Percentiles rank a stretch among this genome's conserved stretches.
phyloP scores from a whole-genome alignment of 352 stramenopile genomes.

The Bremia lactucae region DNA sequence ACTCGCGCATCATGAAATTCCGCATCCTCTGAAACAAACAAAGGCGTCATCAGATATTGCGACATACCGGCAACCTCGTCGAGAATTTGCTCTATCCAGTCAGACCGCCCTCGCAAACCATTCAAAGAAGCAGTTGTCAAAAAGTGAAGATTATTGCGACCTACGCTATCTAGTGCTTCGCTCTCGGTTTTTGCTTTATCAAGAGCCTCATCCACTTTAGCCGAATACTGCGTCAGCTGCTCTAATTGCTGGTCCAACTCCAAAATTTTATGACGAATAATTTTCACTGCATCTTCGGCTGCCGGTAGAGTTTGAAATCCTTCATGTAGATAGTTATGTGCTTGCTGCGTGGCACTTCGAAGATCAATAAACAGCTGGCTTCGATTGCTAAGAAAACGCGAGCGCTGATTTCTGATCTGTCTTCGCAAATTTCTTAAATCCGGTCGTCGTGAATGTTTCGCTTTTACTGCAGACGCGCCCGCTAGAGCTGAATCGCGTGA shows the following conservation, averaged over 20 bases:
- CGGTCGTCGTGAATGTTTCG: conserved; percentile 45
- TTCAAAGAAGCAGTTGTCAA: conserved; percentile 24
- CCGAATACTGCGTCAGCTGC: conserved; percentile 41
- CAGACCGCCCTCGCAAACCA: conserved; percentile 16
- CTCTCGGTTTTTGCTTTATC: conserved; percentile 50
- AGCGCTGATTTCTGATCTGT: conserved; percentile 76
- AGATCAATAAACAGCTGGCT: conserved; percentile 76
- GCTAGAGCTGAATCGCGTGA: conserved; percentile 29
- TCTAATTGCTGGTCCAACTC: conserved; percentile 69
- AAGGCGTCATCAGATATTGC: conserved; percentile 56
- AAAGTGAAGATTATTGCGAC: conserved; percentile 54
- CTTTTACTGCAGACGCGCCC: conserved; percentile 35
- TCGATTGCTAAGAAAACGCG: conserved; percentile 66
- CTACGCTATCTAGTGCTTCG: conserved; percentile 31
- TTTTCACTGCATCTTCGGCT: conserved; percentile 72
- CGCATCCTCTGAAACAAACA: conserved; percentile 74
- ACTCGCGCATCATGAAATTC: conserved; percentile 76
- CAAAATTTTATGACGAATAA: conserved; percentile 75
- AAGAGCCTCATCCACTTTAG: conserved; percentile 67
- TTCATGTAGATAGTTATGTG: conserved; percentile 80
- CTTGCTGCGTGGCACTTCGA: conserved; percentile 69
- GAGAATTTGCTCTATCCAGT: conserved; percentile 49
- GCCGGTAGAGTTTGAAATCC: conserved; percentile 59
- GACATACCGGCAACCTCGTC: conserved; percentile 61
- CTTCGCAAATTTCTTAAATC: conserved; percentile 63